Conservation (phyloP, 2,329 filamentous ascomycete genomes). For the Trichoderma asperellum region DNA sequence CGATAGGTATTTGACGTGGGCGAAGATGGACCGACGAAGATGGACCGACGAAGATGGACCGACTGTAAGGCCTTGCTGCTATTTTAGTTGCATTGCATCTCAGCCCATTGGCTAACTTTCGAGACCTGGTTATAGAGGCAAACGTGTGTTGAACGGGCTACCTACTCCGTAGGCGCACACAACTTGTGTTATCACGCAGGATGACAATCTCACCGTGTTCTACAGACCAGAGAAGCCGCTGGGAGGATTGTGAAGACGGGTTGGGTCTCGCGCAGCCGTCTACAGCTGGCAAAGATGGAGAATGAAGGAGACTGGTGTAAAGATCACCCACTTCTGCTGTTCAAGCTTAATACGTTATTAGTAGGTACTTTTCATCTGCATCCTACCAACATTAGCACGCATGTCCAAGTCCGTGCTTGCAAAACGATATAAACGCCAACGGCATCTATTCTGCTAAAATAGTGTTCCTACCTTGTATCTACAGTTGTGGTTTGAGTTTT, state of each 20-base stretch:
- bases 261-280: background rate
- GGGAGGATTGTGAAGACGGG: background rate
- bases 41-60: background rate
- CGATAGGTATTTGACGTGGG: background rate
- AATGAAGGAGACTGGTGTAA: background rate
- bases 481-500: background rate
- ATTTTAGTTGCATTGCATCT: constrained; percentile 23
- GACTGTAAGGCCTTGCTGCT: background rate
- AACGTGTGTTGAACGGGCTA: constrained; percentile 1
- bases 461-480: background rate
- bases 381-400: background rate
- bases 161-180: background rate
- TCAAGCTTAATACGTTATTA: background rate
- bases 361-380: background rate
- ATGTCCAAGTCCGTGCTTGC: background rate
- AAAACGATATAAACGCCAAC: background rate
- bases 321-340: background rate
- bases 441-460: background rate
- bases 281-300: background rate
- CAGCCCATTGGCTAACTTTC: background rate
- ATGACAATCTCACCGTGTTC: background rate
- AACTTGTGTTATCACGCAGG: constrained; percentile 7
- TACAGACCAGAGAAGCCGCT: background rate
- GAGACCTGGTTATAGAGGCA: constrained; percentile 20
- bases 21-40: background rate